Evolutionary conservation across 371 early-diverging fungal species (phyloP).

Genomic region (Mucor irregularis): DNA sequence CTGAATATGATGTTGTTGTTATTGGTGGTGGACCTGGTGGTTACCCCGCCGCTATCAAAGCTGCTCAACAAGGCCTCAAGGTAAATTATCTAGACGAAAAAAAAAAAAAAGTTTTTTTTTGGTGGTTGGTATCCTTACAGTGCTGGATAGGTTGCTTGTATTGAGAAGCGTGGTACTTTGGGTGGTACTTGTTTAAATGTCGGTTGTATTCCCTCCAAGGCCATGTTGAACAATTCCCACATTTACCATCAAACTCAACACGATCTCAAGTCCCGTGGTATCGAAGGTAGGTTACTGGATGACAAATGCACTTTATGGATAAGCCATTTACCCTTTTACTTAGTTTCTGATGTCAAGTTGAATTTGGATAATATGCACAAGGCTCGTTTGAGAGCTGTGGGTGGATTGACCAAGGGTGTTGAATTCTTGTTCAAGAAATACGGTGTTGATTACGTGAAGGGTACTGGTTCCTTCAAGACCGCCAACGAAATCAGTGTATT

Average conservation of each 20-base stretch:
- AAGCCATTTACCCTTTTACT: too few relatives aligned
- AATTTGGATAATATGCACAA: conserved; percentile 91
- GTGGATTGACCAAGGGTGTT: conserved; percentile 89
- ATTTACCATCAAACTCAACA: conserved; percentile 93
- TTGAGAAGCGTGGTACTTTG: conserved; percentile 94
- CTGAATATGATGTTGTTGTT: conserved; percentile 82
- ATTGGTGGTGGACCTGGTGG: conserved; percentile 98
- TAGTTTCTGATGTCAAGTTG: conserved; percentile 77
- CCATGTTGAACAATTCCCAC: conserved; percentile 98
- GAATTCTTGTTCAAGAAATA: conserved; percentile 97
- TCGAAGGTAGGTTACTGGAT: conserved; percentile 68
- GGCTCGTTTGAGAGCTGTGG: conserved; percentile 89
- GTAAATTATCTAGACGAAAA: conserved; percentile 35
- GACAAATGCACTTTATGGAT: too few relatives aligned
- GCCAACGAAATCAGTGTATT: conserved; percentile 83
- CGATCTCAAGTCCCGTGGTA: conserved; percentile 91
- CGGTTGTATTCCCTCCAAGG: conserved; percentile 99
- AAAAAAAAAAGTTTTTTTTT: background rate
- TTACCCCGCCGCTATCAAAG: conserved; percentile 98
- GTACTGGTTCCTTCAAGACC: conserved; percentile 81
- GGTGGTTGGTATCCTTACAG: too few relatives aligned
- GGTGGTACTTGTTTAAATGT: conserved; percentile 99
- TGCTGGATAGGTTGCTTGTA: conserved; percentile 92
- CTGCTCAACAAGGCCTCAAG: conserved; percentile 96
- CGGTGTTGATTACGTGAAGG: conserved; percentile 93